phyloP scores from a whole-genome alignment of 1,284 basidiomycete genomes.

The Heterobasidion parviporum region DNA sequence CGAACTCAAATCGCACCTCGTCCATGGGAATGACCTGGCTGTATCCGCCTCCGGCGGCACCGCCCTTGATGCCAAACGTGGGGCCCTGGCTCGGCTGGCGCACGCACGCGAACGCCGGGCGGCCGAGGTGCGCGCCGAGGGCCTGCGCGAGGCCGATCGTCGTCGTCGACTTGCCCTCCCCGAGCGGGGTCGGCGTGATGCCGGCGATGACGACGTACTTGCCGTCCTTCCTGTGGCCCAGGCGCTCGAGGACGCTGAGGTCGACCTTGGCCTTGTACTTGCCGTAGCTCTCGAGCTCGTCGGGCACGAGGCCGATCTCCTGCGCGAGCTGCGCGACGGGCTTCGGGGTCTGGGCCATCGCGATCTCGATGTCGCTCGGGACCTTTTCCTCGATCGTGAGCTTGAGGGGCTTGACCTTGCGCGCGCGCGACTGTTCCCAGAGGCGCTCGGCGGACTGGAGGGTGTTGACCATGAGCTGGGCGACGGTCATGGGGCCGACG shows the following conservation, averaged over 20 bases:
- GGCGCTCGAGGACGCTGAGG: slow-evolving; percentile 79
- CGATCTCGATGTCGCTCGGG: slow-evolving; percentile 94
- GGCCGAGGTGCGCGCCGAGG: slow-evolving; percentile 89
- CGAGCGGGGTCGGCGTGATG: slow-evolving; percentile 96
- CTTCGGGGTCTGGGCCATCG: slow-evolving; percentile 92
- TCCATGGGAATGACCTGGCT: slow-evolving; percentile 99
- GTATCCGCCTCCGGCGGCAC: slow-evolving; percentile 97
- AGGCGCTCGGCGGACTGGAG: slow-evolving; percentile 77
- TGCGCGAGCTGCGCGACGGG: slow-evolving; percentile 76
- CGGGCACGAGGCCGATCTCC: slow-evolving; percentile 83
- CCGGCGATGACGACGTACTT: slow-evolving; percentile 98
- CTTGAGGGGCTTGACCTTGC: slow-evolving; percentile 73
- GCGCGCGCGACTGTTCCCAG: slow-evolving; percentile 59
- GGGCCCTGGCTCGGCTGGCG: slow-evolving; percentile 98
- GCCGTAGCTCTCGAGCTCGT: slow-evolving; percentile 93
- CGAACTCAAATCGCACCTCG: slow-evolving; percentile 49
- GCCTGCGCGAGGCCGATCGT: slow-evolving; percentile 98
- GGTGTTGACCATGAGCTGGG: slow-evolving; percentile 97
- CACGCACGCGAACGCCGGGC: slow-evolving; percentile 95
- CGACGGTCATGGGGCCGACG: slow-evolving; percentile 99
- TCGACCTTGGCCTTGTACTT: slow-evolving; percentile 98
- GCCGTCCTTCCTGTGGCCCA: slow-evolving; percentile 83
- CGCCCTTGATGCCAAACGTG: slow-evolving; percentile 99
- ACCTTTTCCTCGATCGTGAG: slow-evolving; percentile 80
- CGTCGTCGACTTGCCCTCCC: slow-evolving; percentile 98